These are phyloP conservation scores for Scheffersomyces cryptocercus DNA, from an alignment of 1,139 yeast genomes.

Conservation along the genomic window DNA sequence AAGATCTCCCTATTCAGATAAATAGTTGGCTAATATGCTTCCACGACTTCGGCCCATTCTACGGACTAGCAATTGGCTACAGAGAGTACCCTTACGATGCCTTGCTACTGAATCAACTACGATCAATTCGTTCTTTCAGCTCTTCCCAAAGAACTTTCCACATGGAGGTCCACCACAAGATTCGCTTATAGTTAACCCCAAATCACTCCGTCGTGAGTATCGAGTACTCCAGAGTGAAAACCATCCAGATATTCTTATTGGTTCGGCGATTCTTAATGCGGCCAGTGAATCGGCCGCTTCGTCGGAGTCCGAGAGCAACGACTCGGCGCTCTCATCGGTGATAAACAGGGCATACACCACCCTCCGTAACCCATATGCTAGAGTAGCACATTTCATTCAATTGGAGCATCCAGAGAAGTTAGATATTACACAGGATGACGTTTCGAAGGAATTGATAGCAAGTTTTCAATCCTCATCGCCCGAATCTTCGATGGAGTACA, in stretches of 20 bases:
- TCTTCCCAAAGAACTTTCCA: conserved; percentile 79
- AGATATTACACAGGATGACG: conserved; percentile 43
- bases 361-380: conserved; percentile 63
- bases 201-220: conserved; percentile 69
- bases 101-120: conserved; percentile 3
- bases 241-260: conserved; percentile 74
- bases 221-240: conserved; percentile 66
- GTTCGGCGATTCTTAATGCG: conserved; percentile 21
- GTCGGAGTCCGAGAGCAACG: conserved; percentile 22
- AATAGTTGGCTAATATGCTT: background rate
- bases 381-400: conserved; percentile 48
- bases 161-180: conserved; percentile 67
- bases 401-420: conserved; percentile 38
- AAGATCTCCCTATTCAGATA: background rate
- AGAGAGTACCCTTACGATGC: background rate
- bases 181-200: conserved; percentile 56
- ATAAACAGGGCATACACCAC: conserved; percentile 78
- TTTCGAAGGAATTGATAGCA: conserved; percentile 37
- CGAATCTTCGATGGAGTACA: conserved; percentile 44
- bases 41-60: too few relatives aligned
- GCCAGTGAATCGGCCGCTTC: conserved; percentile 10
- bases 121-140: conserved; percentile 44
- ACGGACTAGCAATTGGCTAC: too few relatives aligned
- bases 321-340: conserved; percentile 42
- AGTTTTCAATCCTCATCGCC: conserved; percentile 31